Evolutionary conservation across 768 basidiomycete species (phyloP), one percentile per base, ranked within the genome.

Genomic region (Kwoniella dejecticola): DNA sequence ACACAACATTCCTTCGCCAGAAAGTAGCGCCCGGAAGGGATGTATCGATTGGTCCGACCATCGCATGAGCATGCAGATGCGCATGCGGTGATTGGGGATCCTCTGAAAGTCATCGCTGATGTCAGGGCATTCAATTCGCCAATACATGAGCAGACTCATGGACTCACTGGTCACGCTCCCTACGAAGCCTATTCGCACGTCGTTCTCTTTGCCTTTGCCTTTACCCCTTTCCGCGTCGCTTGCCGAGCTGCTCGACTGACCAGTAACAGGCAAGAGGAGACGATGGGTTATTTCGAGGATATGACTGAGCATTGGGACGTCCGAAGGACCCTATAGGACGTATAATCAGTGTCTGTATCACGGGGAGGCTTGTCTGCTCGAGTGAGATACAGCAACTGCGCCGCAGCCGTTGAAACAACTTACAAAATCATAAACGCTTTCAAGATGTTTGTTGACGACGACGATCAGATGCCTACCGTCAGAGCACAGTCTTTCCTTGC

Each of bases 361-460:
- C n/a, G n/a, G n/a, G n/a, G n/a, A n/a, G n/a, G n/a, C n/a, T n/a
- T n/a, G n/a, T n/a, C n/a, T n/a, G n/a, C n/a, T n/a, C n/a, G n/a
- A n/a, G n/a, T n/a, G n/a, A n/a, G n/a, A n/a, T n/a, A n/a, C n/a
- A n/a, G n/a, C n/a, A 19, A n/a, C 41, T 31, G 23, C 42, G 24
- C 21, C 27, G 36, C 31, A 12, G 41, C n/a, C n/a, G n/a, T n/a
- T n/a, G n/a, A n/a, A n/a, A n/a, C n/a, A 24, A 69, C 74, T 62
- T 48, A 75, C 74, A 29, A 75, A 46, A 15, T 71, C 69, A 44
- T 75, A 72, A 17, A 75, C 67, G 24, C 46, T 69, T 61, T 72
- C 71, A 19, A 68, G 29, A 58, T 75, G 74, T 30, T 52, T 30
- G 45, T 75, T 75, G 33, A 72, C 19, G 13, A 72, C 69, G 8